Base-by-base conservation (phyloP, 768 basidiomycete species). In the Mycena rebaudengoi region DNA sequence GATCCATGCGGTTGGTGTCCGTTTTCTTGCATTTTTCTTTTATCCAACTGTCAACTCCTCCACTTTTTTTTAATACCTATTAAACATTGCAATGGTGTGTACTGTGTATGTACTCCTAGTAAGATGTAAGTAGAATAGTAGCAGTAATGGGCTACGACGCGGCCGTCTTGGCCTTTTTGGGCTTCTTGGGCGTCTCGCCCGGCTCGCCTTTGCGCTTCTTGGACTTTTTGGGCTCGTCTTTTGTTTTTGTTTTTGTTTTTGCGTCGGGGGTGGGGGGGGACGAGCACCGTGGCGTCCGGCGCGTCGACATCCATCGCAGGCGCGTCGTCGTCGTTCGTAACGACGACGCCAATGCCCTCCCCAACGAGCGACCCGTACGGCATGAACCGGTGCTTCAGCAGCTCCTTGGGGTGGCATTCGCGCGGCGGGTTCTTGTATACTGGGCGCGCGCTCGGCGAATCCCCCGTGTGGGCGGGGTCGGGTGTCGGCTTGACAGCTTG, bases 351-450 rank as follows among this genome's bases (percentile, higher is more conserved):
- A 29, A 49, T 32, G 1, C 65, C 66, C 20, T 65, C 70, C 65
- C 80, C 71, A 14, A 89, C 85, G 1, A n/a, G n/a, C n/a, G n/a
- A n/a, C n/a, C 90, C 90, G 28, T 83, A 85, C 0, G 91, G 91
- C 66, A 86, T 71, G 73, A 90, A 92, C 2, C 77, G 71, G 67
- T 91, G 90, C 60, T 81, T 91, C 30, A 92, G 79, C 2, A 87
- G 66, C 44, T 91, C 87, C 46, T 79, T 76, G 0, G 91, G 85
- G 68, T 92, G 86, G 11, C 76, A 81, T 4, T 82, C 79, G 20
- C 91, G 82, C 2, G 86, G 82, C 7, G 87, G 85, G 62, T 87
- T 87, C 71, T 85, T 77, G 56, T 80, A 76, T 26, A 75, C 58
- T 11, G 69, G 52, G 44, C 57, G 51, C 5, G 67, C 44, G 1